Conservation (phyloP, 179 eudicot species). For the Beta corolliflora region DNA sequence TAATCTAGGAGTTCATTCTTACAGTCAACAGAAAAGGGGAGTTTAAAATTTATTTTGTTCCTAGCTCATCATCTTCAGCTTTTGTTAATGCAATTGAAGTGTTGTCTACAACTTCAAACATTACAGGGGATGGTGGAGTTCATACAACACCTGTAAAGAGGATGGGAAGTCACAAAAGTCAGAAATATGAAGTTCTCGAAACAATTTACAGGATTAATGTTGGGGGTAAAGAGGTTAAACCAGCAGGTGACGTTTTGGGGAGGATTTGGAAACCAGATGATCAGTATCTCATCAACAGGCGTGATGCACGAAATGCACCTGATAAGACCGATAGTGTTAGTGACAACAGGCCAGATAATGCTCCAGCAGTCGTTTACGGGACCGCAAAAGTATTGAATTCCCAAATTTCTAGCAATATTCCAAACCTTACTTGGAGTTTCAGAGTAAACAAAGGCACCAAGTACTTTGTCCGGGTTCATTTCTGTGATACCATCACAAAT, state of each 20-base stretch:
- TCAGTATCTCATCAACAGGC: slow-evolving; percentile 30
- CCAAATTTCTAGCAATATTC: not conserved
- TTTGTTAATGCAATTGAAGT: slow-evolving; percentile 55
- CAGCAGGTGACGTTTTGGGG: slow-evolving; percentile 25
- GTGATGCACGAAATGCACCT: slow-evolving; percentile 24
- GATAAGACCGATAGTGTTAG: not conserved
- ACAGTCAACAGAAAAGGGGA: slow-evolving; percentile 13
- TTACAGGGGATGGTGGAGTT: slow-evolving; percentile 25
- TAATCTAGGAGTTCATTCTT: slow-evolving; percentile 34
- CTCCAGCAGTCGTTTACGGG: slow-evolving; percentile 46
- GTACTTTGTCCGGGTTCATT: slow-evolving; percentile 48
- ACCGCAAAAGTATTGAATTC: slow-evolving; percentile 40
- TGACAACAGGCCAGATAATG: slow-evolving; percentile 20
- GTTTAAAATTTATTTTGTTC: slow-evolving; percentile 36
- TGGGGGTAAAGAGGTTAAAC: slow-evolving; percentile 30
- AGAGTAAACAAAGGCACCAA: slow-evolving; percentile 21
- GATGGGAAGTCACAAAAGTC: not conserved
- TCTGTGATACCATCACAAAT: slow-evolving; percentile 42
- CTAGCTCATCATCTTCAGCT: slow-evolving; percentile 30
- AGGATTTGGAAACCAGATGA: slow-evolving; percentile 60
- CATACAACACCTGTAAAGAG: slow-evolving; percentile 28
- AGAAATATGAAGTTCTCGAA: slow-evolving; percentile 24
- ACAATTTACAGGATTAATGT: slow-evolving; percentile 48
- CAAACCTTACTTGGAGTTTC: slow-evolving; percentile 53
- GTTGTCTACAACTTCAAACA: slow-evolving; percentile 23